Percentiles rank a stretch among this genome's conserved stretches.
These are phyloP conservation scores for Kockovaella imperatae DNA, from an alignment of 768 basidiomycete genomes.

Conservation along the genomic window DNA sequence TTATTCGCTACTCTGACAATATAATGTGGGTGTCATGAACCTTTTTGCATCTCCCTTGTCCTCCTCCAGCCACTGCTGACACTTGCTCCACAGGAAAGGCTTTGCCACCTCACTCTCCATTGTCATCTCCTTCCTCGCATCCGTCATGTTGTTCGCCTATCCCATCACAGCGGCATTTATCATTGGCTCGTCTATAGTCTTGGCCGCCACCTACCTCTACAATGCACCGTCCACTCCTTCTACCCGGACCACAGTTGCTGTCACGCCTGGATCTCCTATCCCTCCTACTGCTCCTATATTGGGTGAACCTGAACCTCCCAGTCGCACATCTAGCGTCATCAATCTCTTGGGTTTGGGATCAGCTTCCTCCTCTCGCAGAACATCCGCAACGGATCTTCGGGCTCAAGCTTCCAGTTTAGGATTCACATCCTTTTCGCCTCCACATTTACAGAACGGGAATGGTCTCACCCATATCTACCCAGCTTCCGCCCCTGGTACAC, in stretches of 20 bases:
- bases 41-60: neutral
- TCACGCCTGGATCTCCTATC: conserved; percentile 40
- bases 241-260: conserved; percentile 32
- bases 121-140: conserved; percentile 87
- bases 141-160: conserved; percentile 82
- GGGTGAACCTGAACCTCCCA: conserved; percentile 38
- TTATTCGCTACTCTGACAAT: conserved; percentile 90
- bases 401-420: neutral
- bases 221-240: conserved; percentile 48
- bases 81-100: conserved; percentile 60
- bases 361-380: conserved; percentile 6
- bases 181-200: conserved; percentile 72
- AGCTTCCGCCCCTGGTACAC: conserved; percentile 16
- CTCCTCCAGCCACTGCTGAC: conserved; percentile 44
- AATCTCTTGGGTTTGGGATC: conserved; percentile 32
- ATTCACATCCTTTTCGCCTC: neutral
- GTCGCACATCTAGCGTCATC: conserved; percentile 32
- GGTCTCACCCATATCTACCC: neutral
- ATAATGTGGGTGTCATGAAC: conserved; percentile 31
- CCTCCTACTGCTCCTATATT: conserved; percentile 35
- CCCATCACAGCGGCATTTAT: conserved; percentile 77
- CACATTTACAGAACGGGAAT: neutral
- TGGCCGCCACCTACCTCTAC: conserved; percentile 85
- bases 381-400: conserved; percentile 5
- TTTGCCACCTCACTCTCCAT: conserved; percentile 93